phyloP scores from a whole-genome alignment of 1,284 basidiomycete genomes.

The Porodaedalea pini region DNA sequence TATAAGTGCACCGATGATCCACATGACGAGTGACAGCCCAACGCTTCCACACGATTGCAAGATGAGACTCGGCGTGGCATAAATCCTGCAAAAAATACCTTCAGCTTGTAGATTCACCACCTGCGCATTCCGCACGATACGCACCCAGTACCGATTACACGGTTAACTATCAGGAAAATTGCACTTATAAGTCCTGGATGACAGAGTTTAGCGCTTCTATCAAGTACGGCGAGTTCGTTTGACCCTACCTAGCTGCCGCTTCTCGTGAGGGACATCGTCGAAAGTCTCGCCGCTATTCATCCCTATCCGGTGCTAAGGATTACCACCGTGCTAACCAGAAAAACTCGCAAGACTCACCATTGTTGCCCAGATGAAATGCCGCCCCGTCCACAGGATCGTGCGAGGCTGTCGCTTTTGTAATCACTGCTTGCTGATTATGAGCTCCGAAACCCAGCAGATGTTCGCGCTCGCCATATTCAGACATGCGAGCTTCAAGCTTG shows the following conservation, averaged over 20 bases:
- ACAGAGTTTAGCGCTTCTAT: not conserved
- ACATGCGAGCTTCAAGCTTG: too few relatives aligned
- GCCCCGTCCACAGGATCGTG: not conserved
- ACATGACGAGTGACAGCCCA: slow-evolving; percentile 63
- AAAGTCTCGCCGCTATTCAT: too few relatives aligned
- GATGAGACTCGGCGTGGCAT: slow-evolving; percentile 69
- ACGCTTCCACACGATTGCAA: slow-evolving; percentile 61
- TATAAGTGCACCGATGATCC: slow-evolving; percentile 63
- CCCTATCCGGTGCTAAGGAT: too few relatives aligned
- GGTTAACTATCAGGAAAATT: slow-evolving; percentile 70
- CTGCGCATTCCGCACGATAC: slow-evolving; percentile 21
- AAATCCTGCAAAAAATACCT: slow-evolving; percentile 48
- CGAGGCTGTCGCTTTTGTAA: not conserved
- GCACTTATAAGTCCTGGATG: slow-evolving; percentile 52
- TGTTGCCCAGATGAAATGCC: not conserved
- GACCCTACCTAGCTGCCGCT: slow-evolving; percentile 24
- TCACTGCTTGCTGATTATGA: not conserved
- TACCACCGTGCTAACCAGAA: too few relatives aligned
- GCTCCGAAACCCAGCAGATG: not conserved
- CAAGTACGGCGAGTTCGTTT: not conserved
- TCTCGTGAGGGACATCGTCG: slow-evolving; percentile 26
- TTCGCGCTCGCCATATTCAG: not conserved
- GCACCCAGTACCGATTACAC: slow-evolving; percentile 74
- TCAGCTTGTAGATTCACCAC: not conserved
- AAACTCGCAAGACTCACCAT: not conserved